Base-by-base conservation (phyloP, 306 rosid genomes). In the Corylus americana region DNA sequence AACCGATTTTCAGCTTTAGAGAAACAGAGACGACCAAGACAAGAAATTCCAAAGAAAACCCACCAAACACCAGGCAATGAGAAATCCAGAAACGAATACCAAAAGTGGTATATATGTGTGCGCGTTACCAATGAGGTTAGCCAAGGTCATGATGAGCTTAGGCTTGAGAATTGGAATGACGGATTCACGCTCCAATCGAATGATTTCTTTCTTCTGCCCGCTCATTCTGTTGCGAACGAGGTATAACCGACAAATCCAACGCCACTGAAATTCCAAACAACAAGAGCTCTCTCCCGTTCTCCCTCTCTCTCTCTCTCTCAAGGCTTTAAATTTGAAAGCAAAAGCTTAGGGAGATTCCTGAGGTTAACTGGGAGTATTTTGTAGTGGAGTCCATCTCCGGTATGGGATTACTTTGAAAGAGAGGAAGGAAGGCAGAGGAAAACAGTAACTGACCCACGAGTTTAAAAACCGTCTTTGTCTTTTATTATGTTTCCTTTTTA, bases 141-240 rank as follows among this genome's bases (percentile, higher is more conserved):
- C 95, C 91, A 92, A 80, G 27, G 91, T 74, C 98, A 95, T 93
- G 71, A 88, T 79, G 69, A 95, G 87, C 81, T 58, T 91, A 7
- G 98, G 98, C 87, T 95, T 95, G 71, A 95, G 77, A 88, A 95
- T 84, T 42, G 91, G 97, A 78, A 93, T 91, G 70, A 91, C 99
- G 67, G 98, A 85, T 83, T 95, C 98, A 11, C 98, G 91, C 88
- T 93, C 99, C 63, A 95, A 85, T 12, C 89, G 97, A 81, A 95
- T 90, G 11, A 90, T 74, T 7, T 92, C 98, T 58, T 78, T 86
- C 83, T 87, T 87, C 8, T 50, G 55, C 66, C 10, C 74, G 75
- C 78, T 81, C 82, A 44, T n/a, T 71, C 25, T 55, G 61, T 20
- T 77, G 63, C 9, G 78, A 71, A 55, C 50, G 72, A 7, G 69